Base-by-base conservation (phyloP, 768 basidiomycete species). In the Strobilomyces dryophilus region DNA sequence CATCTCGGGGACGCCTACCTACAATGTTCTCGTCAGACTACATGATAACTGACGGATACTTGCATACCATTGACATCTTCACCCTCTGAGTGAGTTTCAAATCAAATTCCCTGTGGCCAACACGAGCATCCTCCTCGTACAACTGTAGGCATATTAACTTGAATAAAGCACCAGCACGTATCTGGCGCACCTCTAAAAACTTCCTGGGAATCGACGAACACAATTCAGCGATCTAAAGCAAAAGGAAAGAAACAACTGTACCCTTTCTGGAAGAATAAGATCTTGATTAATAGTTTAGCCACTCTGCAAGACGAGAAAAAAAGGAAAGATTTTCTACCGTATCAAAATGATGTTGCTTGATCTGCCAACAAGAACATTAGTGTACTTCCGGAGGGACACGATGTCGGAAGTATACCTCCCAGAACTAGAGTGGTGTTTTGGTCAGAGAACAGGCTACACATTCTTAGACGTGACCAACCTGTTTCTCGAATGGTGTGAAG, bases 211-310 rank as follows among this genome's bases (percentile, higher is more conserved):
- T 66, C 65, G 48, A 73, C 68, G 39, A 10, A 2, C 11, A 31
- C 31, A 5, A 26, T 34, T 54, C 11, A 63, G 39, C 49, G 20
- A 41, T 35, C 7, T 20, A 35, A 21, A 7, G 20, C 8, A 35
- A 51, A 45, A 1, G 17, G n/a, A 10, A 54, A 59, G 69, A 47
- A 31, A 41, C 5, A 20, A 47, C 46, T 44, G 26, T 60, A 88
- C 87, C 97, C 97, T 82, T 99, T 98, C 72, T 99, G 97, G 73
- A 98, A 99, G 77, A 98, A 98, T 44, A 98, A 71, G 40, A 97
- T 79, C 86, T 88, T 58, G 9, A 58, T 27, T 54, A 24, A 51
- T 18, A 21, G 12, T 24, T 58, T 44, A 61, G 54, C 42, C 40
- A 39, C 48, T 54, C 49, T 61, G 66, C 68, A 27, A 21, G 5